A percentile compares a stretch with the other conserved stretches of the same genome.
These are phyloP conservation scores for Trichoderma parareesei DNA, from an alignment of 495 filamentous ascomycete genomes.

Conservation along the genomic window DNA sequence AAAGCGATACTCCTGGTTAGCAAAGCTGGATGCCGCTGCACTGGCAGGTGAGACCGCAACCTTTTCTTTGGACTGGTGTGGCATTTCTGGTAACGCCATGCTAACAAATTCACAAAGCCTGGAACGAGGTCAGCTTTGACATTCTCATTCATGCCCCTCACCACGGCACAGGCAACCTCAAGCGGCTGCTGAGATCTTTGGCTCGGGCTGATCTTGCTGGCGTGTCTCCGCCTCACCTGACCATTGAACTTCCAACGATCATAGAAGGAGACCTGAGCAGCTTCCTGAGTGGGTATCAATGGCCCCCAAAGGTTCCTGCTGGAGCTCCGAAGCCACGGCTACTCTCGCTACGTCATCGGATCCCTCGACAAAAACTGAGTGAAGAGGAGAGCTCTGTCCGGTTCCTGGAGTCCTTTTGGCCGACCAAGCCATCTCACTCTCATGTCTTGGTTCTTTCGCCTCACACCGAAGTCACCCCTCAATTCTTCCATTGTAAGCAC, in stretches of 20 bases:
- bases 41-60: constrained; percentile 47
- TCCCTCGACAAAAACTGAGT: constrained; percentile 44
- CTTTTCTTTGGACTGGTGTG: not conserved
- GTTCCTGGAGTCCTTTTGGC: constrained; percentile 77
- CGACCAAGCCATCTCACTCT: constrained; percentile 46
- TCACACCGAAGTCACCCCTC: constrained; percentile 62
- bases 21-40: constrained; percentile 62
- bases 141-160: constrained; percentile 67
- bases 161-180: constrained; percentile 60
- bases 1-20: constrained; percentile 64
- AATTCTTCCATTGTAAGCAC: constrained; percentile 67
- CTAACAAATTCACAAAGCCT: constrained; percentile 38
- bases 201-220: constrained; percentile 65
- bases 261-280: constrained; percentile 52
- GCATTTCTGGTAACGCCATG: not conserved
- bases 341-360: constrained; percentile 64
- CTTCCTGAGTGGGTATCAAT: constrained; percentile 54
- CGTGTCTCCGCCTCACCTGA: constrained; percentile 55
- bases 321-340: constrained; percentile 31
- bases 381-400: constrained; percentile 58
- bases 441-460: constrained; percentile 75
- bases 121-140: constrained; percentile 66
- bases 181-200: constrained; percentile 65
- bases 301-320: constrained; percentile 46
- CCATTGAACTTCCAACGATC: constrained; percentile 66